Percentiles rank a stretch among this genome's conserved stretches.
phyloP scores from a whole-genome alignment of 140 eudicot species.

The Anethum foeniculum region DNA sequence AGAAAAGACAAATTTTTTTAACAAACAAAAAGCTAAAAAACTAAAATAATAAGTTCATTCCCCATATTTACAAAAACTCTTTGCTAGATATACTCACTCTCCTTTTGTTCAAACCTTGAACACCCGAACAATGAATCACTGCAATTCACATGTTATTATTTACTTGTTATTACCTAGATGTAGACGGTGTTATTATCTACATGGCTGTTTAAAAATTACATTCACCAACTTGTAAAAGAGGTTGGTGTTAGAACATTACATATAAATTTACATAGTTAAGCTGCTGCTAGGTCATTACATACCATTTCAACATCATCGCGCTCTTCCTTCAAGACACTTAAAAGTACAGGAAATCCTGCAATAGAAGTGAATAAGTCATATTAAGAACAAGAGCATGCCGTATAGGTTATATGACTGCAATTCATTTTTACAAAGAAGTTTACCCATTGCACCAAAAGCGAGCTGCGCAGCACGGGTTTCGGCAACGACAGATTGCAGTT shows the following conservation, averaged over 20 bases:
- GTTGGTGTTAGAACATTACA: not conserved
- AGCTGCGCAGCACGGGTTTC: constrained; percentile 86
- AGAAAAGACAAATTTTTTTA: not conserved
- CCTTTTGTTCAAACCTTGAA: not conserved
- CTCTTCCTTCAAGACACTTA: constrained; percentile 73
- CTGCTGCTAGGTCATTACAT: constrained; percentile 19
- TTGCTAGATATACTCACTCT: not conserved
- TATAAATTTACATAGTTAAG: constrained; percentile 3
- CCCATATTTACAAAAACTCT: not conserved
- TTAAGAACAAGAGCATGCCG: constrained; percentile 3
- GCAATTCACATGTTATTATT: not conserved
- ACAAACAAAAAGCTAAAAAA: not conserved
- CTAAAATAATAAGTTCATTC: not conserved
- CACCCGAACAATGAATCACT: not conserved
- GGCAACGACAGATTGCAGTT: constrained; percentile 87
- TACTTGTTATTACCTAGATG: not conserved
- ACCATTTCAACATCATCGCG: constrained; percentile 98
- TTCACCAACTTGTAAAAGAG: not conserved
- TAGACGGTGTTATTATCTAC: no score
- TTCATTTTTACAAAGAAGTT: constrained; percentile 13
- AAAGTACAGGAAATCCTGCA: constrained; percentile 82
- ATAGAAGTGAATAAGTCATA: constrained; percentile 12
- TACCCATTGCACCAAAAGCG: constrained; percentile 97
- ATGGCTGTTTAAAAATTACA: not conserved
- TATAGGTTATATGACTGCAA: not conserved